These are phyloP conservation scores for Colletotrichum acutatum DNA, from an alignment of 2,329 filamentous ascomycete species.

Conservation along the genomic window DNA sequence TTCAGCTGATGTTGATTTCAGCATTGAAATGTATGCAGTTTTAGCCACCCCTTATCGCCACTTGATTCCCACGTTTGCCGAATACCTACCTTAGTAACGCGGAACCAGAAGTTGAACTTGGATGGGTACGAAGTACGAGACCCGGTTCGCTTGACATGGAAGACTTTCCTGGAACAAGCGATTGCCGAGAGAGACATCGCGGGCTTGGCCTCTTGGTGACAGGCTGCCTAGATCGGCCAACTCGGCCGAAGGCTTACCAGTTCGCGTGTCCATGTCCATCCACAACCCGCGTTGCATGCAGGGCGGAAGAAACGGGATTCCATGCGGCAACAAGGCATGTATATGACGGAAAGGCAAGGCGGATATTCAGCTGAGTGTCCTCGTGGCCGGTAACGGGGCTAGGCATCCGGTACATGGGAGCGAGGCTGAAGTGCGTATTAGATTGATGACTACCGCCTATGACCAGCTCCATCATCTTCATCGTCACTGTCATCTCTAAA, in stretches of 20 bases:
- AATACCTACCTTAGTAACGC: not conserved
- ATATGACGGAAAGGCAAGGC: not conserved
- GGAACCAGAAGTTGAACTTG: not conserved
- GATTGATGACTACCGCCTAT: slow-evolving; percentile 30
- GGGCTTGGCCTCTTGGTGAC: not conserved
- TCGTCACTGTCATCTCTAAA: slow-evolving; percentile 60
- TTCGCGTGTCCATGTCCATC: not conserved
- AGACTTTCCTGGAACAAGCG: slow-evolving; percentile 2
- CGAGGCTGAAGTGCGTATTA: slow-evolving; percentile 26
- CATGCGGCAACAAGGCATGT: slow-evolving; percentile 3
- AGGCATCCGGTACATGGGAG: not conserved
- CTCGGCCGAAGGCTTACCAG: not conserved
- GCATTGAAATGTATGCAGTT: slow-evolving; percentile 32
- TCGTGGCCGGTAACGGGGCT: slow-evolving; percentile 8
- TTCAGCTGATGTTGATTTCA: slow-evolving; percentile 30
- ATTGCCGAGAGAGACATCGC: not conserved
- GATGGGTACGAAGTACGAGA: not conserved
- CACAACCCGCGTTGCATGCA: not conserved
- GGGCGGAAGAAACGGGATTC: not conserved
- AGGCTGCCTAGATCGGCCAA: slow-evolving; percentile 15
- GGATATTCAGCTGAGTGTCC: slow-evolving; percentile 10
- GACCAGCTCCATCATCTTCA: slow-evolving; percentile 43
- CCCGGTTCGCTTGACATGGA: not conserved
- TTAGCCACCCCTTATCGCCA: slow-evolving; percentile 23
- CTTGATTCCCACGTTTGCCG: not conserved